A percentile compares a stretch with the other conserved stretches of the same genome.
phyloP scores from a whole-genome alignment of 2,329 filamentous ascomycete species.

The Chalara sp. region DNA sequence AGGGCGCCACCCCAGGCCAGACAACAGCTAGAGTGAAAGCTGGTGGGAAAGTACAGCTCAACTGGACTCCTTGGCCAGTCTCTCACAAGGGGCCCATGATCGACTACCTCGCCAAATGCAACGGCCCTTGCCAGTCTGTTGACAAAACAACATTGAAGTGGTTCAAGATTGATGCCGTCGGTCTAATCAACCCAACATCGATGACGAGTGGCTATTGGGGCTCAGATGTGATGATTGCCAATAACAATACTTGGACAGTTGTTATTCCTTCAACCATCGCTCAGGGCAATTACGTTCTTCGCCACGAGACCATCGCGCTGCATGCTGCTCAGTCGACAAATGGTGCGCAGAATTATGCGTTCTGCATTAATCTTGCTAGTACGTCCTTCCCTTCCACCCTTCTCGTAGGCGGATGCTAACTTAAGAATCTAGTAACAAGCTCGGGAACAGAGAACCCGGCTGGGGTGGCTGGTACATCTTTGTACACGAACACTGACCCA shows the following conservation, averaged over 20 bases:
- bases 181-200: conserved; percentile 24
- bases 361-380: conserved; percentile 41
- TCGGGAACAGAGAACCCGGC: conserved; percentile 31
- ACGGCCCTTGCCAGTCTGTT: conserved; percentile 33
- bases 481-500: conserved; percentile 34
- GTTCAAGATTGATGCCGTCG: conserved; percentile 37
- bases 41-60: conserved; percentile 49
- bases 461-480: conserved; percentile 31
- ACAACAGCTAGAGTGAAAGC: conserved; percentile 51
- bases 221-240: conserved; percentile 41
- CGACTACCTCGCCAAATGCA: conserved; percentile 26
- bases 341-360: conserved; percentile 42
- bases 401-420: background rate
- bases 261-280: conserved; percentile 36
- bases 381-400: background rate
- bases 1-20: conserved; percentile 41
- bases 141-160: conserved; percentile 33
- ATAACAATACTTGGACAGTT: conserved; percentile 46
- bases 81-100: conserved; percentile 43
- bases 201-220: conserved; percentile 32
- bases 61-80: conserved; percentile 60
- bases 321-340: conserved; percentile 26
- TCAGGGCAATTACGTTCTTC: conserved; percentile 43
- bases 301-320: conserved; percentile 35
- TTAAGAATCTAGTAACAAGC: conserved; percentile 29